phyloP scores from a whole-genome alignment of 495 filamentous ascomycete genomes.

The Xylaria cubensis region DNA sequence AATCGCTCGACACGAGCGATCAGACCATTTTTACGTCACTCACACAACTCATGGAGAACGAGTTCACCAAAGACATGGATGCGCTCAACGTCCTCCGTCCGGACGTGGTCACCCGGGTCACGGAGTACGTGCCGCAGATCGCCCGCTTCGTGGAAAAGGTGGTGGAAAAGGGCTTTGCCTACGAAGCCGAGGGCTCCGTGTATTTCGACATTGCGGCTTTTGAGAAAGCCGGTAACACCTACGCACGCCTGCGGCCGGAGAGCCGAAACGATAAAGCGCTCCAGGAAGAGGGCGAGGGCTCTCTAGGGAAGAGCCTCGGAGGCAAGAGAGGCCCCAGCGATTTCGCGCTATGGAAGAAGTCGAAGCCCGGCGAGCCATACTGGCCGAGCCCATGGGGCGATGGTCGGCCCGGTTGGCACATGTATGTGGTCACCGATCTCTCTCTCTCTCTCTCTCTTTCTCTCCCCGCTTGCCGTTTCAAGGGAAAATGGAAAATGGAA shows the following conservation, averaged over 20 bases:
- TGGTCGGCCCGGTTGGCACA: conserved; percentile 95
- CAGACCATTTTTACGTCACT: conserved; percentile 75
- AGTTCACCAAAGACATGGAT: conserved; percentile 85
- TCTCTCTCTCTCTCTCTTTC: too few species aligned
- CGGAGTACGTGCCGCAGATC: conserved; percentile 87
- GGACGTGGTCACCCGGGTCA: conserved; percentile 83
- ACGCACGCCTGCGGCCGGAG: conserved; percentile 87
- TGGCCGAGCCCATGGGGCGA: conserved; percentile 89
- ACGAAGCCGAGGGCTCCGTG: conserved; percentile 84
- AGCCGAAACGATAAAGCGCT: conserved; percentile 82
- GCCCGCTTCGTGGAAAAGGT: conserved; percentile 72
- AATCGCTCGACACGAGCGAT: conserved; percentile 76
- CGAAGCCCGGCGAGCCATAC: conserved; percentile 88
- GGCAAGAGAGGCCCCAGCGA: conserved; percentile 76
- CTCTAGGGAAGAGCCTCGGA: conserved; percentile 71
- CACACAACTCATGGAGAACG: conserved; percentile 79
- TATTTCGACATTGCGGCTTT: conserved; percentile 94
- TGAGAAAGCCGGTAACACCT: conserved; percentile 80
- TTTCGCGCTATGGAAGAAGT: conserved; percentile 95
- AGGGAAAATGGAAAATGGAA: neutral
- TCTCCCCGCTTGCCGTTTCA: neutral
- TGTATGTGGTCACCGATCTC: conserved; percentile 43
- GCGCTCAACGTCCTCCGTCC: conserved; percentile 85
- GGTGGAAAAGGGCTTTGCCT: conserved; percentile 84
- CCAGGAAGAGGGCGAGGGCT: conserved; percentile 89